Evolutionary conservation across 805 yeast genomes (phyloP).

Genomic region (Danielia reshetovae): DNA sequence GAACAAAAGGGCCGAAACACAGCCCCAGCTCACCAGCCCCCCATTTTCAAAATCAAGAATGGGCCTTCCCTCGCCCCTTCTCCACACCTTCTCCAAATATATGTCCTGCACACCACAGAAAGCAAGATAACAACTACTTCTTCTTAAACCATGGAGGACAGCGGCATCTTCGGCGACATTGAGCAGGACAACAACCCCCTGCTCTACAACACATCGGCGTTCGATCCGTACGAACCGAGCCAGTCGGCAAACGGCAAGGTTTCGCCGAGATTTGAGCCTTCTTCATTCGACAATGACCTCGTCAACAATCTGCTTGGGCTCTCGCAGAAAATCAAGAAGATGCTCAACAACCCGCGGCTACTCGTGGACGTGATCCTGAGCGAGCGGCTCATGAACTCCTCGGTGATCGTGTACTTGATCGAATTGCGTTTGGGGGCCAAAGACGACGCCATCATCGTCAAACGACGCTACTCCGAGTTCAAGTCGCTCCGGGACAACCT

Average conservation of each 20-base stretch:
- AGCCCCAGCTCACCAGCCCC: too few species aligned
- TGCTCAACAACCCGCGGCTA: conserved; percentile 25
- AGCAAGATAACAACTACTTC: too few species aligned
- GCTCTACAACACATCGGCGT: conserved; percentile 30
- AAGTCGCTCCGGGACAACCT: conserved; percentile 39
- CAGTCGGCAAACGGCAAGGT: background rate
- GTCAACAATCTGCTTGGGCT: conserved; percentile 17
- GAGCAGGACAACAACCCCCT: conserved; percentile 46
- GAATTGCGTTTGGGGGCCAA: conserved; percentile 16
- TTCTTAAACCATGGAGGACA: conserved; percentile 17
- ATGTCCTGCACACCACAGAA: too few species aligned
- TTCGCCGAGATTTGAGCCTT: conserved; percentile 3
- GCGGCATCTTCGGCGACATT: conserved; percentile 31
- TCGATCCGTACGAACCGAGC: conserved; percentile 18
- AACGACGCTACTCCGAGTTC: conserved; percentile 42
- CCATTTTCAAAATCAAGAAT: too few species aligned
- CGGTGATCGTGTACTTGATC: conserved; percentile 37
- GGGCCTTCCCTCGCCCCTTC: too few species aligned
- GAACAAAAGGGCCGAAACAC: too few species aligned
- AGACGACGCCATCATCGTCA: conserved; percentile 31
- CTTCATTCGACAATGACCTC: conserved; percentile 4
- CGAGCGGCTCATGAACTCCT: conserved; percentile 32
- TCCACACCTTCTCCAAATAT: too few species aligned
- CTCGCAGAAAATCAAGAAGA: conserved; percentile 21
- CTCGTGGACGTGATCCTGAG: conserved; percentile 29